Percentiles rank a stretch among this genome's conserved stretches.
phyloP scores from a whole-genome alignment of 805 yeast genomes.

The Suhomyces pyralidae region DNA sequence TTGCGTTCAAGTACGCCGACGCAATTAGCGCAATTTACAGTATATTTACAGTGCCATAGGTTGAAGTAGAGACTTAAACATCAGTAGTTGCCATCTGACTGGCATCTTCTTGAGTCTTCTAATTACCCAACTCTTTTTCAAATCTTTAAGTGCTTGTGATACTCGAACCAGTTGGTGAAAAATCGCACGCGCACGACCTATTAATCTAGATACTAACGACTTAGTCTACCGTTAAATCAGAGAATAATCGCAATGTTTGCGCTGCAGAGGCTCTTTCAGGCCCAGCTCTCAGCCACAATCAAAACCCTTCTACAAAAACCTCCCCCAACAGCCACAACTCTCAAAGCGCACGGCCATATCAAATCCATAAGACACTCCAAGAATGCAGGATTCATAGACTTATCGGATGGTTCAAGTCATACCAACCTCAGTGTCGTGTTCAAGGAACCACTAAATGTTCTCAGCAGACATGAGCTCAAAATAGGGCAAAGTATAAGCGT shows the following conservation, averaged over 20 bases:
- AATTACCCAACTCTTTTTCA: too few relatives aligned
- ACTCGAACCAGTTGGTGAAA: not conserved
- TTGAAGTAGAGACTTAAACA: not conserved
- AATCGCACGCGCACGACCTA: not conserved
- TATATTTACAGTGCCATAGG: not conserved
- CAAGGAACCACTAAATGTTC: constrained; percentile 21
- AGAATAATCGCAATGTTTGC: not conserved
- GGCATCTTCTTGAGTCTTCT: too few relatives aligned
- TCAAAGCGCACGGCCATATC: constrained; percentile 62
- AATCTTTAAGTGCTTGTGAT: too few relatives aligned
- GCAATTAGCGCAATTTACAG: not conserved
- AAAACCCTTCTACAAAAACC: constrained; percentile 20
- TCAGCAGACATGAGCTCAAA: constrained; percentile 37
- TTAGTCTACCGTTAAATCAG: not conserved
- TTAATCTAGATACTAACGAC: not conserved
- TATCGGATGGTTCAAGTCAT: constrained; percentile 72
- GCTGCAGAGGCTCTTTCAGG: not conserved
- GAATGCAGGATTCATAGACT: constrained; percentile 73
- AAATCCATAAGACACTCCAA: constrained; percentile 69
- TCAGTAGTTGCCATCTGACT: too few relatives aligned
- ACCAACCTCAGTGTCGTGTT: constrained; percentile 50
- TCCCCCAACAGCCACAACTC: constrained; percentile 31
- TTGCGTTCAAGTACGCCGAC: not conserved
- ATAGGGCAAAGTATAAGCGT: constrained; percentile 43
- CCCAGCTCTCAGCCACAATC: constrained; percentile 9